Conservation (phyloP, 2,329 filamentous ascomycete species). For the Colletotrichum sidae region DNA sequence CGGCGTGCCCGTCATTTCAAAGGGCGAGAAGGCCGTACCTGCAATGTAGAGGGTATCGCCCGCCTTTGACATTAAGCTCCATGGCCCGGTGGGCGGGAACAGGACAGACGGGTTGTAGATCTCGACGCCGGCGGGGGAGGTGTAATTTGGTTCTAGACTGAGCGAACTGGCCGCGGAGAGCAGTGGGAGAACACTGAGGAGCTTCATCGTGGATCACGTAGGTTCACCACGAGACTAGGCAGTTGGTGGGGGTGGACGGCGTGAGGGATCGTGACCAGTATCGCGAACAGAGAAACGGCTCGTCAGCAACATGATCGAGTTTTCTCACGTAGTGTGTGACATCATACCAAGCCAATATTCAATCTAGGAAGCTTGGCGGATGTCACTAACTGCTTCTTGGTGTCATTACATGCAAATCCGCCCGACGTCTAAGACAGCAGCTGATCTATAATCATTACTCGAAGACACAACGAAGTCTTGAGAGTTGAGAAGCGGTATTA, state of each 20-base stretch:
- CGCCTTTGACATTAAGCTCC: slow-evolving; percentile 46
- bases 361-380: neutral
- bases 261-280: neutral
- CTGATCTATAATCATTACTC: too few relatives aligned
- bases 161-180: neutral
- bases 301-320: neutral
- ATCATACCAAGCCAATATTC: neutral
- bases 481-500: too few relatives aligned
- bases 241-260: neutral
- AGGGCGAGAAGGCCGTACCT: slow-evolving; percentile 24
- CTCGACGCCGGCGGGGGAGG: slow-evolving; percentile 43
- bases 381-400: neutral
- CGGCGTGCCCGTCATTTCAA: too few relatives aligned
- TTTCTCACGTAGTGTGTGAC: neutral
- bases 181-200: neutral
- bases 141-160: slow-evolving; percentile 42
- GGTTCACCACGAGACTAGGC: too few relatives aligned
- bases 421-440: too few relatives aligned
- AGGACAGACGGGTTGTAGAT: slow-evolving; percentile 44
- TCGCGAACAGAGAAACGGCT: neutral
- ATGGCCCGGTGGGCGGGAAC: slow-evolving; percentile 44
- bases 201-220: neutral
- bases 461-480: too few relatives aligned
- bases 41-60: slow-evolving; percentile 46
- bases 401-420: neutral